phyloP scores from a whole-genome alignment of 441 rosid genomes.

The Hura crepitans region DNA sequence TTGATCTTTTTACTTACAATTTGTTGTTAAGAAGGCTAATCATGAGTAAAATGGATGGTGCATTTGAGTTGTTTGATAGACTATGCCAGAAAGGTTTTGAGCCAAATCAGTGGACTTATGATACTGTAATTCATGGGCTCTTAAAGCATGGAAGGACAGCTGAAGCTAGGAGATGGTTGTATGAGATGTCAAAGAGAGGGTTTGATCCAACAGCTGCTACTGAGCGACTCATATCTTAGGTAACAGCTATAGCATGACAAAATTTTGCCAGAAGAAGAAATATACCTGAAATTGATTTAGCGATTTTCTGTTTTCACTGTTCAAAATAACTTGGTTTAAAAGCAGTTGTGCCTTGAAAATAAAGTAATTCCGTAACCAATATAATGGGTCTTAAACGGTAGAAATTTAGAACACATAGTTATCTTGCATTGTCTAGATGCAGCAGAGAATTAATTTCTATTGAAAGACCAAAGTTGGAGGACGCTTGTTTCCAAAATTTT shows the following conservation, averaged over 20 bases:
- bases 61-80: conserved; percentile 41
- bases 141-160: conserved; percentile 32
- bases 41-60: conserved; percentile 37
- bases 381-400: not conserved
- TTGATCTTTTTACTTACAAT: conserved; percentile 55
- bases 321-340: not conserved
- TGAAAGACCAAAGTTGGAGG: not conserved
- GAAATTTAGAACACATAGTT: not conserved
- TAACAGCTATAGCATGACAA: not conserved
- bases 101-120: conserved; percentile 61
- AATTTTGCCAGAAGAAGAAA: not conserved
- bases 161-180: conserved; percentile 39
- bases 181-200: conserved; percentile 37
- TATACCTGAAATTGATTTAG: conserved; percentile 12
- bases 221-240: conserved; percentile 2
- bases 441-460: not conserved
- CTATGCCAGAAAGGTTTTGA: conserved; percentile 48
- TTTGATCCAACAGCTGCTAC: conserved; percentile 19
- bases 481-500: not conserved
- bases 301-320: not conserved
- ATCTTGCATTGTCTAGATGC: not conserved
- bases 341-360: not conserved
- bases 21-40: conserved; percentile 47
- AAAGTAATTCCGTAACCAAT: not conserved
- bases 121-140: conserved; percentile 40